Evolutionary conservation across 495 filamentous ascomycete species (phyloP).

Genomic region (Darksidea phi): DNA sequence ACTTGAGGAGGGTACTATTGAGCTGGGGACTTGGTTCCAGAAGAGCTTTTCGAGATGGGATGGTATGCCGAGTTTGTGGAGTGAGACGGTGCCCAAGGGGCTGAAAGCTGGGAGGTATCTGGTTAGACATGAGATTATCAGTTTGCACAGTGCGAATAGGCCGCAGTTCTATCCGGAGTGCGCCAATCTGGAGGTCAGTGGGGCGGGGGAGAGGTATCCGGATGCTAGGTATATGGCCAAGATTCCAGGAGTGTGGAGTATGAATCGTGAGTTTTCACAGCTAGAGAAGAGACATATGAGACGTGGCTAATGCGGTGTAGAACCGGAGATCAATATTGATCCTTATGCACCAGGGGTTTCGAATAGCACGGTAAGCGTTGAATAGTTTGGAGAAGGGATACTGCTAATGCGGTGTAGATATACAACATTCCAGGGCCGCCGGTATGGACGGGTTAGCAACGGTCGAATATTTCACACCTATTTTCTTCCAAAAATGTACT

Average conservation of each 20-base stretch:
- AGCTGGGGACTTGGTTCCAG: not conserved
- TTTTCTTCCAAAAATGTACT: not conserved
- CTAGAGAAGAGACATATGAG: not conserved
- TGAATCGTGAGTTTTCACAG: conserved; percentile 26
- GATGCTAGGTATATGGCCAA: conserved; percentile 24
- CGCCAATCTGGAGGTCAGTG: conserved; percentile 24
- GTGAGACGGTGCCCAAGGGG: conserved; percentile 37
- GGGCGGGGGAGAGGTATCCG: conserved; percentile 15
- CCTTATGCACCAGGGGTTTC: conserved; percentile 18
- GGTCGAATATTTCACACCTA: not conserved
- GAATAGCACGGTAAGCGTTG: conserved; percentile 23
- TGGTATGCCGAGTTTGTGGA: conserved; percentile 24
- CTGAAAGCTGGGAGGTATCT: conserved; percentile 47
- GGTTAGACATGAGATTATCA: conserved; percentile 47
- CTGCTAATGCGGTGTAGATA: conserved; percentile 11
- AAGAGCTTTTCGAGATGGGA: conserved; percentile 17
- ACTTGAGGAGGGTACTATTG: conserved; percentile 5
- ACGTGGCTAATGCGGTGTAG: conserved; percentile 15
- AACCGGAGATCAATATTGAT: conserved; percentile 33
- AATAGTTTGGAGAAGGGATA: not conserved
- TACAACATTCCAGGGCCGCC: conserved; percentile 31
- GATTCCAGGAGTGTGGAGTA: conserved; percentile 30
- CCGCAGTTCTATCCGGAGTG: conserved; percentile 32
- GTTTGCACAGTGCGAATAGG: conserved; percentile 30
- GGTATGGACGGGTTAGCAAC: conserved; percentile 9